Evolutionary conservation across 306 rosid genomes (phyloP).

Genomic region (Cyclanthera cordifolia): DNA sequence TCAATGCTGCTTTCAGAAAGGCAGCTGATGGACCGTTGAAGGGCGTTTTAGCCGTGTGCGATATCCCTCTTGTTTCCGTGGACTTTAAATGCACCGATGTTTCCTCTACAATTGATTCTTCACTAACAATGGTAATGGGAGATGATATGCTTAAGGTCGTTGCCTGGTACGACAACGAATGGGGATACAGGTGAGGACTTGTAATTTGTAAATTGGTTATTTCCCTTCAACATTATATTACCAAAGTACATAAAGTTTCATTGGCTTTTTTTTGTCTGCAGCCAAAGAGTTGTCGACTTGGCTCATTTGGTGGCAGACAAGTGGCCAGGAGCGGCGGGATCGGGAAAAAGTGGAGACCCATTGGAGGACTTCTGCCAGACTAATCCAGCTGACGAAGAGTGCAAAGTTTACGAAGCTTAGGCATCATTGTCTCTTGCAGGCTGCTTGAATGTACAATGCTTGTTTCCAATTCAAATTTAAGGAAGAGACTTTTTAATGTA

Average conservation of each 20-base stretch:
- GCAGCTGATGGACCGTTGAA: constrained; percentile 76
- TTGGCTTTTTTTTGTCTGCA: constrained; percentile 23
- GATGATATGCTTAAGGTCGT: constrained; percentile 98
- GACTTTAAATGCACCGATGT: constrained; percentile 90
- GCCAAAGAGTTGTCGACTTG: constrained; percentile 98
- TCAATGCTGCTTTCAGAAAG: constrained; percentile 84
- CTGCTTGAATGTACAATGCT: constrained; percentile 12
- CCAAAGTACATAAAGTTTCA: not conserved
- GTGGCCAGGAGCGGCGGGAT: constrained; percentile 57
- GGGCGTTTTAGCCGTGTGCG: constrained; percentile 88
- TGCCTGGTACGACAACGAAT: constrained; percentile 98
- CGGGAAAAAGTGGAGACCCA: constrained; percentile 58
- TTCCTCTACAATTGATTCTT: constrained; percentile 84
- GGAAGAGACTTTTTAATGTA: constrained; percentile 4
- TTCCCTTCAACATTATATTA: not conserved
- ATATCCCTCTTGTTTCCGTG: constrained; percentile 79
- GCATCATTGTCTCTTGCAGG: constrained; percentile 8
- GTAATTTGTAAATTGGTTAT: too few relatives aligned
- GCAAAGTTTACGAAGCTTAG: constrained; percentile 84
- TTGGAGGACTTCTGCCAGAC: constrained; percentile 92
- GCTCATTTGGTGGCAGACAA: constrained; percentile 76
- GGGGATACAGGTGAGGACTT: constrained; percentile 90
- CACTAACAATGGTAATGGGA: constrained; percentile 97
- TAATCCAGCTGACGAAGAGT: constrained; percentile 85
- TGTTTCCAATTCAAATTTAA: constrained; percentile 8